phyloP scores from a whole-genome alignment of 2,329 filamentous ascomycete species.

The Curvularia sp. region DNA sequence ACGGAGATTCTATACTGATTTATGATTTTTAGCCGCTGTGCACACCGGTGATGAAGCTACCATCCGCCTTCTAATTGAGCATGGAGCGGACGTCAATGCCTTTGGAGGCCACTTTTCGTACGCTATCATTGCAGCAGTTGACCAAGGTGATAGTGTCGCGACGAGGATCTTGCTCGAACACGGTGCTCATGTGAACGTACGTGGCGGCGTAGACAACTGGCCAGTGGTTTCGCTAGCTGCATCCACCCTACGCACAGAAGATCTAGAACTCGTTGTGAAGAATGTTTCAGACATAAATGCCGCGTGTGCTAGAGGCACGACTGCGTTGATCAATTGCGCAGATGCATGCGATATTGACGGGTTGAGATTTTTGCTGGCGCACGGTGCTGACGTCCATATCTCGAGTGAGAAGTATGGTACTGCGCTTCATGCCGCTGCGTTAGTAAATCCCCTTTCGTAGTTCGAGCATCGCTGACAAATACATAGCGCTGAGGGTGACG shows the following conservation, averaged over 20 bases:
- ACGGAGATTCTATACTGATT: not conserved
- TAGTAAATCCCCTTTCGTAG: slow-evolving; percentile 2
- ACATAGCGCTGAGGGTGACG: slow-evolving; percentile 20
- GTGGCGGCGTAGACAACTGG: slow-evolving; percentile 29
- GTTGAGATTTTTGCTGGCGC: slow-evolving; percentile 23
- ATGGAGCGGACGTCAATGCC: slow-evolving; percentile 30
- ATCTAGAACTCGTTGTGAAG: slow-evolving; percentile 27
- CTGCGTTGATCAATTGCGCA: slow-evolving; percentile 32
- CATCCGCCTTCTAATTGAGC: slow-evolving; percentile 27
- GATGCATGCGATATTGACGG: slow-evolving; percentile 23
- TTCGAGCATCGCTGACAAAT: slow-evolving; percentile 2
- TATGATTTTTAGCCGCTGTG: slow-evolving; percentile 14
- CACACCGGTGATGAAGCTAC: slow-evolving; percentile 26
- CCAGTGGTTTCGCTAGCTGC: slow-evolving; percentile 28
- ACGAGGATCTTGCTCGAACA: slow-evolving; percentile 26
- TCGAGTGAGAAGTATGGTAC: slow-evolving; percentile 26
- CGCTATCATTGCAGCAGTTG: slow-evolving; percentile 28
- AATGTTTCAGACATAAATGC: slow-evolving; percentile 31
- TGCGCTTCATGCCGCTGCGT: slow-evolving; percentile 32
- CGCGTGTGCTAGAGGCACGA: slow-evolving; percentile 26
- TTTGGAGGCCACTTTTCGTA: slow-evolving; percentile 26
- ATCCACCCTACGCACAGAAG: slow-evolving; percentile 21
- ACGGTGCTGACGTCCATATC: slow-evolving; percentile 27
- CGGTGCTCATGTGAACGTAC: slow-evolving; percentile 31
- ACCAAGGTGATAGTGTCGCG: slow-evolving; percentile 21